These are phyloP conservation scores for Pythium biforme DNA, from an alignment of 352 stramenopile genomes.

Conservation along the genomic window DNA sequence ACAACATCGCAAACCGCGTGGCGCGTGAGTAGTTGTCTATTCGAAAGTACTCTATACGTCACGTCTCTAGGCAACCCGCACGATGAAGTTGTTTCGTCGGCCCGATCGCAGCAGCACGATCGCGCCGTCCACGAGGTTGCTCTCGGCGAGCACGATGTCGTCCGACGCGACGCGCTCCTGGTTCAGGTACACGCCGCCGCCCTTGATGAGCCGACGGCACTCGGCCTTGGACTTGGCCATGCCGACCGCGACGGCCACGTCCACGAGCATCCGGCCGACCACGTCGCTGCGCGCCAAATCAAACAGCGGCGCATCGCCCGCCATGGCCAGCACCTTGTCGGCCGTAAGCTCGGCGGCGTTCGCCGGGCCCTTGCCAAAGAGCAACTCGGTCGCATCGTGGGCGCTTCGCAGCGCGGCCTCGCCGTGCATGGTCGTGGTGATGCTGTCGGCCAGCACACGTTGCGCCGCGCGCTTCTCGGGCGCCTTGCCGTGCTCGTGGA, in stretches of 20 bases:
- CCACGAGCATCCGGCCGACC: conserved; percentile 79
- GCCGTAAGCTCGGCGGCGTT: conserved; percentile 48
- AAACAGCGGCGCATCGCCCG: conserved; percentile 57
- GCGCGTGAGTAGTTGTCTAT: conserved; percentile 12
- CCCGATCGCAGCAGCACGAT: conserved; percentile 70
- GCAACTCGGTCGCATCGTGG: conserved; percentile 56
- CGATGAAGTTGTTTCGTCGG: conserved; percentile 80
- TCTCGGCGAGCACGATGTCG: conserved; percentile 28
- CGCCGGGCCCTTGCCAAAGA: conserved; percentile 63
- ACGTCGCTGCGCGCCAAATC: conserved; percentile 46
- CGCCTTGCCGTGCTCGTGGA: conserved; percentile 65
- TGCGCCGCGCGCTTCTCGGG: conserved; percentile 82
- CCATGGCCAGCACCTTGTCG: conserved; percentile 67
- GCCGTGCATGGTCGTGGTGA: conserved; percentile 95
- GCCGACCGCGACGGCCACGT: conserved; percentile 90
- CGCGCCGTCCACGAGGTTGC: conserved; percentile 61
- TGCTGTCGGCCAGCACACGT: conserved; percentile 64
- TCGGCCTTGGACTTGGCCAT: conserved; percentile 94
- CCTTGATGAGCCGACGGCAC: conserved; percentile 94
- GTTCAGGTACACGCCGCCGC: conserved; percentile 94
- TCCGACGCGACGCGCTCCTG: conserved; percentile 80
- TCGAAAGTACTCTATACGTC: neutral
- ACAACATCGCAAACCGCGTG: conserved; percentile 36
- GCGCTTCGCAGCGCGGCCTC: conserved; percentile 68
- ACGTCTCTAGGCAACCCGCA: conserved; percentile 45